Conservation (phyloP, 2,329 filamentous ascomycete genomes). For the Metarhizium album region DNA sequence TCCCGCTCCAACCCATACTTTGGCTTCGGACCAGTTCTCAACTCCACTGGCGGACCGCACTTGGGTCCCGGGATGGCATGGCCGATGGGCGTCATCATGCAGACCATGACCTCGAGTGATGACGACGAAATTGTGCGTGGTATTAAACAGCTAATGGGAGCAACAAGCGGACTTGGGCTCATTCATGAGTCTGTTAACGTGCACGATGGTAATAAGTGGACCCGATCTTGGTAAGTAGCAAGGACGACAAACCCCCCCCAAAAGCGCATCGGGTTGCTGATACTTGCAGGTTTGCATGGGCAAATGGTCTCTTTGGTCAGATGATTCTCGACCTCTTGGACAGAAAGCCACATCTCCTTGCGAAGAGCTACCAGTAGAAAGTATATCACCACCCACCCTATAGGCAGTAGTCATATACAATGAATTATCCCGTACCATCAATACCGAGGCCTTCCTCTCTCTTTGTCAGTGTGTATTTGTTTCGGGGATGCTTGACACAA, state of each 20-base stretch:
- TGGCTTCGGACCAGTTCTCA: slow-evolving; percentile 40
- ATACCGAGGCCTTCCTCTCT: not conserved
- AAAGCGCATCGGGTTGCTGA: not conserved
- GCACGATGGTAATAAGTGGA: slow-evolving; percentile 21
- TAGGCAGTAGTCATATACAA: not conserved
- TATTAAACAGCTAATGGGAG: slow-evolving; percentile 54
- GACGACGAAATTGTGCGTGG: slow-evolving; percentile 62
- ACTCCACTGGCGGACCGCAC: slow-evolving; percentile 41
- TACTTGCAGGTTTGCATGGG: slow-evolving; percentile 67
- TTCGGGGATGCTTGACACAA: too few species aligned
- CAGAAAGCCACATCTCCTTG: slow-evolving; percentile 57
- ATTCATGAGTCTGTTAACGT: slow-evolving; percentile 55
- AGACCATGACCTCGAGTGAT: slow-evolving; percentile 66
- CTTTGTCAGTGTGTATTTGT: not conserved
- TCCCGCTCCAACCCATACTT: slow-evolving; percentile 65
- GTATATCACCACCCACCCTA: not conserved
- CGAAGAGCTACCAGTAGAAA: slow-evolving; percentile 33
- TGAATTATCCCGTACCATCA: not conserved
- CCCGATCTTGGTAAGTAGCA: slow-evolving; percentile 23
- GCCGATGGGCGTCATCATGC: slow-evolving; percentile 78
- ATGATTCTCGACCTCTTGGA: slow-evolving; percentile 66
- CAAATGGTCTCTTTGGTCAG: slow-evolving; percentile 79
- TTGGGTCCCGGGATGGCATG: slow-evolving; percentile 60
- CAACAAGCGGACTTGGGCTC: slow-evolving; percentile 61
- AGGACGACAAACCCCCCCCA: not conserved